Evolutionary conservation across 441 rosid genomes (phyloP).

Genomic region (Gossypium schwendimanii): DNA sequence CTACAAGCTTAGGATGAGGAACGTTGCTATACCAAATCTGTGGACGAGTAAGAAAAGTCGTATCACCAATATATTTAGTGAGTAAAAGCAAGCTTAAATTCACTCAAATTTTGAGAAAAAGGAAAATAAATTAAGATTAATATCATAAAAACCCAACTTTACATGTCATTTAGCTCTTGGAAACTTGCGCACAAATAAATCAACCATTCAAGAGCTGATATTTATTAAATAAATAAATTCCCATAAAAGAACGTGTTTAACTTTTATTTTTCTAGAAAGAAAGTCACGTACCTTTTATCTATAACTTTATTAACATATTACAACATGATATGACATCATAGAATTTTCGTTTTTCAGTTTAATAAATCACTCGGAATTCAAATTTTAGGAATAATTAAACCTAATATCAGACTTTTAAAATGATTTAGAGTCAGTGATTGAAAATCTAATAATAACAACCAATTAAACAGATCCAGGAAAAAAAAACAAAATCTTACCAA

Average conservation of each 20-base stretch:
- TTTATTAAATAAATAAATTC: background rate
- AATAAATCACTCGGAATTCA: background rate
- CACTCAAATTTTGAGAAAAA: background rate
- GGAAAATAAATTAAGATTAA: background rate
- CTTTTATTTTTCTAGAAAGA: background rate
- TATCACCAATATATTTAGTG: background rate
- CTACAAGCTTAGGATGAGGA: conserved; percentile 87
- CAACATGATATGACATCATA: background rate
- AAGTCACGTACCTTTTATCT: background rate
- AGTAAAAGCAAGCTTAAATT: background rate
- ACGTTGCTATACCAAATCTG: conserved; percentile 80
- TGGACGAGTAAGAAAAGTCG: conserved; percentile 7
- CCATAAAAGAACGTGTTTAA: background rate
- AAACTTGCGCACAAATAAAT: background rate
- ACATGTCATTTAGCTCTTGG: background rate
- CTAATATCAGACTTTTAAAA: background rate
- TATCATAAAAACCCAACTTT: background rate
- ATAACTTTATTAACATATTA: background rate
- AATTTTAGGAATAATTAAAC: background rate
- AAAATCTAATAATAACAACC: background rate
- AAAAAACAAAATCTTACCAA: conserved; percentile 48
- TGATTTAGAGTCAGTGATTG: background rate
- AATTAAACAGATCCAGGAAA: background rate
- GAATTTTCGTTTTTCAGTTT: background rate
- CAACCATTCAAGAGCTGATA: background rate